Percentiles rank a stretch among this genome's conserved stretches.
phyloP scores from a whole-genome alignment of 228 moss, liverwort and hornwort genomes.

The Sphagnum magellanicum region DNA sequence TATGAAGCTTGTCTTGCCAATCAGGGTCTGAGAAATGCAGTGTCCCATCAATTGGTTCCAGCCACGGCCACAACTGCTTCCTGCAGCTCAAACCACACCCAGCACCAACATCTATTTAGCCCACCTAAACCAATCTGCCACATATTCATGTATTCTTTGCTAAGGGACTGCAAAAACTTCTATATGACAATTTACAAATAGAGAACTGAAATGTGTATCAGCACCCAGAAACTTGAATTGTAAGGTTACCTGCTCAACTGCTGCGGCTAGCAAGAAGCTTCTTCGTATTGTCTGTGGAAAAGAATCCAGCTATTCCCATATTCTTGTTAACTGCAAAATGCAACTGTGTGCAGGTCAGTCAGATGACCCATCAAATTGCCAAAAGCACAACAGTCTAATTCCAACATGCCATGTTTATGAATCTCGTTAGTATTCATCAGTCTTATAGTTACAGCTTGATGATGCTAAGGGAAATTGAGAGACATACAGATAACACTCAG shows the following conservation, averaged over 20 bases:
- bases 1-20: constrained; percentile 95
- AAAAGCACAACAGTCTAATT: neutral
- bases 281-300: constrained; percentile 98
- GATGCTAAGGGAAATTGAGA: neutral
- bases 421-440: neutral
- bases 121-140: too few species aligned
- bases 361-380: neutral
- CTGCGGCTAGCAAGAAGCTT: constrained; percentile 82
- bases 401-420: neutral
- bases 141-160: too few species aligned
- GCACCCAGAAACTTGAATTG: too few species aligned
- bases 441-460: neutral
- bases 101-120: too few species aligned
- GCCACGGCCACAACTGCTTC: constrained; percentile 80
- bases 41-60: constrained; percentile 98
- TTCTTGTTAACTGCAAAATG: constrained; percentile 82
- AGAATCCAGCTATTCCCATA: constrained; percentile 78
- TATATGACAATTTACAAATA: too few species aligned
- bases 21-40: constrained; percentile 97
- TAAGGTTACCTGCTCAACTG: constrained; percentile 68
- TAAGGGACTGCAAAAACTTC: too few species aligned
- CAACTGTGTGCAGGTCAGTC: neutral
- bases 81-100: constrained; percentile 33
- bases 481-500: neutral
- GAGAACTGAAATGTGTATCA: too few species aligned